A percentile compares a stretch with the other conserved stretches of the same genome.
Conservation (phyloP, 179 eudicot genomes). For the Vitellaria paradoxa region DNA sequence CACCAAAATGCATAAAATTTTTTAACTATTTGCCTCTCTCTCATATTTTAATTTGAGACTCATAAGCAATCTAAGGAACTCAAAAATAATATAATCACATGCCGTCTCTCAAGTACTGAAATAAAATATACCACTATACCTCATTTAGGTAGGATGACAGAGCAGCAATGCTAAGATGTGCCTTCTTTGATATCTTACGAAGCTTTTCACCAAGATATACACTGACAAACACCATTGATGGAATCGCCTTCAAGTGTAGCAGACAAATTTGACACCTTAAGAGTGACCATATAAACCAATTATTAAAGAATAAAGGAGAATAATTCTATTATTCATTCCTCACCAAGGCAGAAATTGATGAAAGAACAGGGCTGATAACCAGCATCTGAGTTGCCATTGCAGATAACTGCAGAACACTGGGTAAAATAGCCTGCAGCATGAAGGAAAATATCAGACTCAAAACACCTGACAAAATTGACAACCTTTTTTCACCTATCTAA, state of each 20-base stretch:
- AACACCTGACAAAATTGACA: constrained; percentile 2
- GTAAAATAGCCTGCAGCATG: constrained; percentile 65
- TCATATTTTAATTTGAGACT: not conserved
- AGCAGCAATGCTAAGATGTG: constrained; percentile 73
- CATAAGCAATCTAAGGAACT: not conserved
- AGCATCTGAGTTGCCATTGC: constrained; percentile 92
- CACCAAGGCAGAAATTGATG: constrained; percentile 74
- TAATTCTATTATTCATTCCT: constrained; percentile 22
- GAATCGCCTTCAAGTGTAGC: constrained; percentile 58
- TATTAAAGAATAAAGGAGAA: not conserved
- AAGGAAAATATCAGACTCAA: constrained; percentile 7
- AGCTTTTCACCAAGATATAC: constrained; percentile 79
- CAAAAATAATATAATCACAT: not conserved
- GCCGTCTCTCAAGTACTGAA: constrained; percentile 1
- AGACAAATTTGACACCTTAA: constrained; percentile 12
- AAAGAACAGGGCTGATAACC: constrained; percentile 69
- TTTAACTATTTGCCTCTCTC: not conserved
- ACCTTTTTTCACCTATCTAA: not conserved
- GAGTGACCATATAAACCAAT: not conserved
- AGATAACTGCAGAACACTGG: constrained; percentile 76
- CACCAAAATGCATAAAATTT: not conserved
- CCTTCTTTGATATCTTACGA: constrained; percentile 66
- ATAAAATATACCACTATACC: constrained; percentile 32
- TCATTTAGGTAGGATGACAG: constrained; percentile 92
- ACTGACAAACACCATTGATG: constrained; percentile 57